Percentiles rank a stretch among this genome's conserved stretches.
Evolutionary conservation across 1,284 basidiomycete species (phyloP).

Genomic region (Fomitopsis betulina): DNA sequence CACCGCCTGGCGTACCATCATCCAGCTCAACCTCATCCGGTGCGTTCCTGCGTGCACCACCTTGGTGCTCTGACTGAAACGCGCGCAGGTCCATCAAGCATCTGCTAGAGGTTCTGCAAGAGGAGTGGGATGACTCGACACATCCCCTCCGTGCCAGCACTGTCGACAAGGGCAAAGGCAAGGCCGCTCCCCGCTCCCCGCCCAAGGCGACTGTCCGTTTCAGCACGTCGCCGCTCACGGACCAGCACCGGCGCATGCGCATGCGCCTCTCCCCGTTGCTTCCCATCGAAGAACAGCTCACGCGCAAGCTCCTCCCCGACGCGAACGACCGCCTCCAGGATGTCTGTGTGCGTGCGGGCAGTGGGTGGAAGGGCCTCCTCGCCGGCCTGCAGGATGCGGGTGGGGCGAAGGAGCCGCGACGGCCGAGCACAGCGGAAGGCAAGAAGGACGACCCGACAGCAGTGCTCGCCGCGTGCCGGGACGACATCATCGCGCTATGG

Average conservation of each 20-base stretch:
- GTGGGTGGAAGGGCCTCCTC: slow-evolving; percentile 47
- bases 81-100: slow-evolving; percentile 44
- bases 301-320: slow-evolving; percentile 37
- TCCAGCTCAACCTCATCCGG: slow-evolving; percentile 67
- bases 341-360: slow-evolving; percentile 52
- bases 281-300: slow-evolving; percentile 50
- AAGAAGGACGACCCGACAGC: slow-evolving; percentile 21
- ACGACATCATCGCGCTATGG: slow-evolving; percentile 51
- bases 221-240: slow-evolving; percentile 24
- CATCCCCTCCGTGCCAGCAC: slow-evolving; percentile 14
- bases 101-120: slow-evolving; percentile 45
- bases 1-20: slow-evolving; percentile 55
- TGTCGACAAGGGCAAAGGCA: slow-evolving; percentile 11
- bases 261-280: slow-evolving; percentile 56
- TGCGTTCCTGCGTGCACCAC: slow-evolving; percentile 22
- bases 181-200: slow-evolving; percentile 10
- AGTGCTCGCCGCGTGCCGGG: slow-evolving; percentile 24
- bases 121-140: slow-evolving; percentile 38
- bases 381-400: slow-evolving; percentile 10
- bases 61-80: neutral
- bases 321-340: slow-evolving; percentile 26
- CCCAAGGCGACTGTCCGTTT: slow-evolving; percentile 14
- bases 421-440: slow-evolving; percentile 17
- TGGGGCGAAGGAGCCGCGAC: slow-evolving; percentile 7
- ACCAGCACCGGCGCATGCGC: slow-evolving; percentile 40